A percentile compares a stretch with the other conserved stretches of the same genome.
Evolutionary conservation across 495 filamentous ascomycete species (phyloP).

Genomic region (Aspergillus hancockii): DNA sequence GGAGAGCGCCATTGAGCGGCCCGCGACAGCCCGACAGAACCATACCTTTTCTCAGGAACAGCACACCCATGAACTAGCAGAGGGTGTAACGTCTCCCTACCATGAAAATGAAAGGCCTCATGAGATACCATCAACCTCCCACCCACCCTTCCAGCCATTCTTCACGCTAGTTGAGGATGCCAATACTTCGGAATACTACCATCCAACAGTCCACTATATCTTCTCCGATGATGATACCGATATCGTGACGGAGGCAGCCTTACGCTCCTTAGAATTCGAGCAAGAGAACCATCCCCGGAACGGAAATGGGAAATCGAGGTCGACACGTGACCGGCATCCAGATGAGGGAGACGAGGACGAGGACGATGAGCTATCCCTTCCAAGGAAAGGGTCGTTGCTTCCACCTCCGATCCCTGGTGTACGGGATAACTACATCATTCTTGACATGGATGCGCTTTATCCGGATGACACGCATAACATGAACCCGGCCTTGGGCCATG

Average conservation of each 20-base stretch:
- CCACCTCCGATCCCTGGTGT: conserved; percentile 44
- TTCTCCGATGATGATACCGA: conserved; percentile 77
- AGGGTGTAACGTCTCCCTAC: conserved; percentile 11
- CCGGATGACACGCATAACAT: conserved; percentile 1
- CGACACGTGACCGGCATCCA: conserved; percentile 14
- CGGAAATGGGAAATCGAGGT: conserved; percentile 20
- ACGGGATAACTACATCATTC: conserved; percentile 43
- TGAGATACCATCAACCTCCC: conserved; percentile 12
- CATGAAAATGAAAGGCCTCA: conserved; percentile 14
- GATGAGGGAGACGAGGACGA: conserved; percentile 10
- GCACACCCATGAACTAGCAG: conserved; percentile 6
- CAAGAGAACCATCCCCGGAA: conserved; percentile 21
- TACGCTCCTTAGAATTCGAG: conserved; percentile 42
- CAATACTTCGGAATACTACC: conserved; percentile 58
- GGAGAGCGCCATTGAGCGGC: conserved; percentile 26
- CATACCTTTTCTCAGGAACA: conserved; percentile 16
- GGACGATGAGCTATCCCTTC: conserved; percentile 11
- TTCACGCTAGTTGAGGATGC: conserved; percentile 55
- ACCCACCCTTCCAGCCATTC: conserved; percentile 47
- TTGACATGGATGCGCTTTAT: conserved; percentile 40
- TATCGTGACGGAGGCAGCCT: conserved; percentile 57
- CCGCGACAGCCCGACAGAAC: conserved; percentile 20
- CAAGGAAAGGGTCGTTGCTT: conserved; percentile 31
- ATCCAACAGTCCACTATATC: conserved; percentile 83
- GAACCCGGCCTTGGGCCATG: conserved; percentile 1